phyloP scores from a whole-genome alignment of 2,329 filamentous ascomycete species.

The Botrytis squamosa region DNA sequence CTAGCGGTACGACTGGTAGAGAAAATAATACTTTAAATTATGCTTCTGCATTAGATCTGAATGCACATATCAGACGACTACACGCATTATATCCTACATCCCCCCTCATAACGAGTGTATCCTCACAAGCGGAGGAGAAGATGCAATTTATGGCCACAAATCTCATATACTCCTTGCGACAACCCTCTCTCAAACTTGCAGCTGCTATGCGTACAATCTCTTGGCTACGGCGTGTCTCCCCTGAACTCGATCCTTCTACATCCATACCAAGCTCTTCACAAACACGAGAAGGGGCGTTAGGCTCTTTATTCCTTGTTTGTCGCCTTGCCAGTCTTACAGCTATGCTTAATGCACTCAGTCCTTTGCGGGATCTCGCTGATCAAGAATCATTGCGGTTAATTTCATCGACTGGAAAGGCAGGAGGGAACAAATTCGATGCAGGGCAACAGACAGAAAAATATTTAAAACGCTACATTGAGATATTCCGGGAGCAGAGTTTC shows the following conservation, averaged over 20 bases:
- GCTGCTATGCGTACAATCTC: conserved; percentile 87
- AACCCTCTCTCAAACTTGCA: conserved; percentile 80
- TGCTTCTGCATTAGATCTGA: conserved; percentile 83
- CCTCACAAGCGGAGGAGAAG: conserved; percentile 75
- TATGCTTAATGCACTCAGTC: conserved; percentile 80
- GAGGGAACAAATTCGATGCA: conserved; percentile 52
- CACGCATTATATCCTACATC: conserved; percentile 81
- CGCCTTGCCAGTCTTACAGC: conserved; percentile 74
- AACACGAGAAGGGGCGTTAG: conserved; percentile 65
- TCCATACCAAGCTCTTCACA: conserved; percentile 28
- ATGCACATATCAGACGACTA: conserved; percentile 88
- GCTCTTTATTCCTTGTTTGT: conserved; percentile 83
- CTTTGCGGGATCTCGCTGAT: conserved; percentile 83
- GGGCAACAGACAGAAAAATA: conserved; percentile 94
- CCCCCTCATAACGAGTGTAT: conserved; percentile 69
- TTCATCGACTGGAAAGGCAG: conserved; percentile 22
- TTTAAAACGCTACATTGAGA: conserved; percentile 92
- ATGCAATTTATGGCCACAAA: conserved; percentile 88
- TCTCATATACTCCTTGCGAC: conserved; percentile 73
- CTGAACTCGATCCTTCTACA: conserved; percentile 63
- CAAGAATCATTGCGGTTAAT: conserved; percentile 64
- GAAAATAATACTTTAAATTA: conserved; percentile 65
- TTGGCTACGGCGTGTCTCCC: conserved; percentile 83
- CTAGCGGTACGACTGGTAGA: conserved; percentile 41
- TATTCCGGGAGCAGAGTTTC: conserved; percentile 97